phyloP scores from a whole-genome alignment of 305 asterid species.

The Fraxinus latifolia region DNA sequence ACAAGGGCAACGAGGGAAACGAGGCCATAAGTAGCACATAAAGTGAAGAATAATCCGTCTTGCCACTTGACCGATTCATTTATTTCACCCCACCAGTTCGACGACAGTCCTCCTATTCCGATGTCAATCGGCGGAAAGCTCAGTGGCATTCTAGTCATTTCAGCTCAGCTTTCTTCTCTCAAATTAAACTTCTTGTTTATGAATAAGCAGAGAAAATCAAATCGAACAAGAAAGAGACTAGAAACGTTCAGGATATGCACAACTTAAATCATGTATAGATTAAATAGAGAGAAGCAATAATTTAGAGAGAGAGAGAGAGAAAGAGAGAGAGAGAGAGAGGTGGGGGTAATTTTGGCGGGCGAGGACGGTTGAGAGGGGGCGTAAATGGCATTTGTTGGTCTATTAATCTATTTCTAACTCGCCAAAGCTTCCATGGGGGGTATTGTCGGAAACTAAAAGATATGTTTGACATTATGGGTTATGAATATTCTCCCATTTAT shows the following conservation, averaged over 20 bases:
- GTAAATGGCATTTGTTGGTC: not conserved
- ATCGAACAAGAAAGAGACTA: not conserved
- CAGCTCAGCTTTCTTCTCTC: conserved; percentile 12
- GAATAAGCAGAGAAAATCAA: not conserved
- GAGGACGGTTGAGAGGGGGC: not conserved
- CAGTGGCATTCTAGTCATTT: conserved; percentile 56
- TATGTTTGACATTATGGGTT: not conserved
- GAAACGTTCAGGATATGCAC: not conserved
- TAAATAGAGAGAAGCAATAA: not conserved
- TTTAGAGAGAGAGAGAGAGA: not conserved
- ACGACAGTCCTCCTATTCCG: conserved; percentile 32
- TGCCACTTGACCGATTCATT: conserved; percentile 80
- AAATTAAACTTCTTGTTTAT: not conserved
- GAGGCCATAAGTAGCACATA: conserved; percentile 70
- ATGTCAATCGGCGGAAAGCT: conserved; percentile 39
- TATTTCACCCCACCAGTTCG: conserved; percentile 85
- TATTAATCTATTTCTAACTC: not conserved
- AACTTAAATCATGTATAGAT: not conserved
- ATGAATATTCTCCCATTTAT: not conserved
- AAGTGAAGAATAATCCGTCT: conserved; percentile 80
- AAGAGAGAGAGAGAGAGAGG: not conserved
- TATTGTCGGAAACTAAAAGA: not conserved
- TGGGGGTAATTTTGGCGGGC: not conserved
- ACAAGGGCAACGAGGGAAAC: conserved; percentile 85
- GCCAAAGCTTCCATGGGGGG: not conserved